Base-by-base conservation (phyloP, 164 flowering plant genomes). In the Magnolia kwangsiensis region DNA sequence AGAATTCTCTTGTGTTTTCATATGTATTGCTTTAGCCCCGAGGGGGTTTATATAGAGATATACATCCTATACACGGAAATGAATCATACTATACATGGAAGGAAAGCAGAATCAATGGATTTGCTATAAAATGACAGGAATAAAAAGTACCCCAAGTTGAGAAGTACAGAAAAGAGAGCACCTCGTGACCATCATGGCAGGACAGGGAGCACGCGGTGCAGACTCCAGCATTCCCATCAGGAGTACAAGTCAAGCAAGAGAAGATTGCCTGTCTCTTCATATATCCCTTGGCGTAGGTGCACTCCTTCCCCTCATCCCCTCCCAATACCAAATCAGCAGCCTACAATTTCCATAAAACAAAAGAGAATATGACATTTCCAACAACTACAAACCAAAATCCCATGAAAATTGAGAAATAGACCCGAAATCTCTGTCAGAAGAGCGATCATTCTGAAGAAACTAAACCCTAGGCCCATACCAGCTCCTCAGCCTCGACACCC, bases 181-280 rank as follows among this genome's bases (percentile, higher is more conserved):
- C 99, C 98, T 96, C 98, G 69, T 96, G 98, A 16, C 98, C 98
- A 71, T 94, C 98, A 80, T 96, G 99, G 83, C 98, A 96, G 73
- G 94, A 81, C 77, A 94, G 84, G 78, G 90, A 84, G 78, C 98
- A 96, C n/a, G 97, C 98, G 1, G 97, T 91, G 84, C 99, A 96
- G 69, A 96, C 88, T 71, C 98, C 99, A 82, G 96, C 97, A 88
- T 89, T 91, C 67, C 99, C 99, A 73, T 89, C 92, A 0, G 98
- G 97, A 20, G 92, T 88, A 86, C 99, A 96, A 19, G 98, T 96
- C 78, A 96, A 81, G 77, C 99, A 96, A 18, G 98, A 96, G 81
- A 94, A 96, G 77, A 96, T 82, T 11, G 98, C 98, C 72, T 96
- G 99, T 80, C 98, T 90, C 87, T 94, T 96, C 95, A 94, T 88